Evolutionary conservation across 345 rosid species (phyloP).

Genomic region (Dovyalis caffra): DNA sequence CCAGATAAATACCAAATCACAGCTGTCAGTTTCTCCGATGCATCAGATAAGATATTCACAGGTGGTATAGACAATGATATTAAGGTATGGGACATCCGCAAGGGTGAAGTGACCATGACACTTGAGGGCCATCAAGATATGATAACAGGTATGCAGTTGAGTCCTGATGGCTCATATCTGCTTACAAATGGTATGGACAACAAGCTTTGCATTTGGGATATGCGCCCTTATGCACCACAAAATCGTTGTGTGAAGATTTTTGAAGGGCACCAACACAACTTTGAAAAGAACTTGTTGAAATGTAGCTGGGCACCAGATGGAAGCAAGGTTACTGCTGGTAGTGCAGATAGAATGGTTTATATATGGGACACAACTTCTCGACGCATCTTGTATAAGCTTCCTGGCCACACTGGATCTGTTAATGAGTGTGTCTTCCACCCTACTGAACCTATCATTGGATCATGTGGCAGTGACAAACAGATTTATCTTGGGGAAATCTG

Average conservation of each 20-base stretch:
- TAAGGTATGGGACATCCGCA: conserved; percentile 90
- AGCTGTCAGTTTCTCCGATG: conserved; percentile 89
- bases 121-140: conserved; percentile 97
- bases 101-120: conserved; percentile 86
- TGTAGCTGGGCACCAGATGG: conserved; percentile 97
- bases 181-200: conserved; percentile 92
- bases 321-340: conserved; percentile 92
- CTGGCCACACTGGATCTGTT: conserved; percentile 91
- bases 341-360: conserved; percentile 94
- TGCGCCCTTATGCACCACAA: conserved; percentile 97
- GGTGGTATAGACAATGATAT: conserved; percentile 90
- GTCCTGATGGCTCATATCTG: conserved; percentile 97
- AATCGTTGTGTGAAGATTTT: conserved; percentile 89
- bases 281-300: conserved; percentile 86
- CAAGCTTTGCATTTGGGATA: conserved; percentile 96
- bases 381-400: conserved; percentile 84
- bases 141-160: conserved; percentile 86
- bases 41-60: conserved; percentile 87
- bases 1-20: conserved; percentile 98
- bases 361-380: conserved; percentile 95
- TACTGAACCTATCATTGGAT: conserved; percentile 77
- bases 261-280: conserved; percentile 97
- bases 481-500: conserved; percentile 92
- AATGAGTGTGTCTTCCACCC: conserved; percentile 92
- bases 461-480: conserved; percentile 94